These are phyloP conservation scores for Trypanosoma brucei DNA, from an alignment of 208 protist genomes.

Conservation along the genomic window DNA sequence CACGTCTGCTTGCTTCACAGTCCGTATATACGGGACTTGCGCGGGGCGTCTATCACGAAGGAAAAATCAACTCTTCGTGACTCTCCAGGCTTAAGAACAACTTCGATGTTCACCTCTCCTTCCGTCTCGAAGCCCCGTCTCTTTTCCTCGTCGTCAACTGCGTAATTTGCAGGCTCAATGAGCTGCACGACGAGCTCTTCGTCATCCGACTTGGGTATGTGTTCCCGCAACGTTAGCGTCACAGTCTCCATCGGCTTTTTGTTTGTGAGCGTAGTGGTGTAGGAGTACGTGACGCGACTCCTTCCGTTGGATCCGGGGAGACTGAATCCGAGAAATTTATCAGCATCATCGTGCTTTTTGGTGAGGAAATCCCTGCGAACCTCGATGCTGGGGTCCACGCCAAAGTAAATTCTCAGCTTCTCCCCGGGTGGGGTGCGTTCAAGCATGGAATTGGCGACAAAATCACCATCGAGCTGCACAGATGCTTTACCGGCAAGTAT, in stretches of 20 bases:
- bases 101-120: constrained; percentile 22
- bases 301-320: constrained; percentile 1
- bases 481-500: constrained; percentile 18
- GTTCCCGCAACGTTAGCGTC: constrained; percentile 17
- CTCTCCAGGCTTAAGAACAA: constrained; percentile 12
- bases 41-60: constrained; percentile 22
- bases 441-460: constrained; percentile 19
- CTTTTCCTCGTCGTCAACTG: constrained; percentile 2
- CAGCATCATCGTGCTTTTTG: background rate
- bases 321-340: background rate
- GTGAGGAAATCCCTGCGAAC: constrained; percentile 15
- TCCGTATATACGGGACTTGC: constrained; percentile 5
- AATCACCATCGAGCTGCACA: constrained; percentile 25
- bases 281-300: constrained; percentile 7
- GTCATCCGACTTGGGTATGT: constrained; percentile 27
- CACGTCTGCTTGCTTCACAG: constrained; percentile 6
- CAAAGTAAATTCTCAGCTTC: constrained; percentile 22
- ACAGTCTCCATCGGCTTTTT: constrained; percentile 17
- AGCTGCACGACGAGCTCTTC: constrained; percentile 25
- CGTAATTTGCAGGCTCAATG: constrained; percentile 17
- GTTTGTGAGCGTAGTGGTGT: constrained; percentile 22
- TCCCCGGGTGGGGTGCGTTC: constrained; percentile 19
- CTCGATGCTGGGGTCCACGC: constrained; percentile 22
- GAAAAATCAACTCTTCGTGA: constrained; percentile 10
- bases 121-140: constrained; percentile 14